Evolutionary conservation across 352 stramenopile genomes (phyloP).

Genomic region (Blastocystis sp.): DNA sequence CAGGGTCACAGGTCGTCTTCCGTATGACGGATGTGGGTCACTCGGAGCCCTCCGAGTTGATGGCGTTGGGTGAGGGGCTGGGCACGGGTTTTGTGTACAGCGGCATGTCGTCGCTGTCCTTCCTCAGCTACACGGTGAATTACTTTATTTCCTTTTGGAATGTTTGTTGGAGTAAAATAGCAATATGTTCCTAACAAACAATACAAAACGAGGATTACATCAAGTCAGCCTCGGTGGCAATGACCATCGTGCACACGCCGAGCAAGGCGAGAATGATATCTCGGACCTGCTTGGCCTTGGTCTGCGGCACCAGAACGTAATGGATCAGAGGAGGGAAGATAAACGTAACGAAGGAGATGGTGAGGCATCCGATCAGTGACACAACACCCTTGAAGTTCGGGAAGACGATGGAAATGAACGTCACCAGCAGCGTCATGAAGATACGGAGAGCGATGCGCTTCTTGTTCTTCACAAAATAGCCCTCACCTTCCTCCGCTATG

Average conservation of each 20-base stretch:
- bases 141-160: constrained; percentile 35
- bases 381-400: constrained; percentile 51
- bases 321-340: constrained; percentile 54
- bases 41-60: neutral
- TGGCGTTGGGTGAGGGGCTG: neutral
- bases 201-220: neutral
- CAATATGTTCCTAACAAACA: neutral
- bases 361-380: constrained; percentile 46
- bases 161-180: constrained; percentile 1
- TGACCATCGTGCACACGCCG: constrained; percentile 41
- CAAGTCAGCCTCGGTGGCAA: constrained; percentile 19
- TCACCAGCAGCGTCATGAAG: constrained; percentile 36
- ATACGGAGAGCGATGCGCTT: constrained; percentile 15
- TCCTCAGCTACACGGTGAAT: neutral
- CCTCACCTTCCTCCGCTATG: constrained; percentile 9
- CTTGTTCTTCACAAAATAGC: constrained; percentile 31
- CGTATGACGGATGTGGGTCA: constrained; percentile 32
- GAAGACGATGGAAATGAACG: constrained; percentile 36
- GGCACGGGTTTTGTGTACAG: constrained; percentile 4
- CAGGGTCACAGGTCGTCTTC: constrained; percentile 21
- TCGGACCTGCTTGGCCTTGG: neutral
- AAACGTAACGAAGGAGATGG: constrained; percentile 54
- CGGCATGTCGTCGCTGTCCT: neutral
- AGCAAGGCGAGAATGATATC: constrained; percentile 43
- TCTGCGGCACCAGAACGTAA: constrained; percentile 34